Evolutionary conservation across 208 protist genomes (phyloP).

Genomic region (Endotrypanum monterogeii): DNA sequence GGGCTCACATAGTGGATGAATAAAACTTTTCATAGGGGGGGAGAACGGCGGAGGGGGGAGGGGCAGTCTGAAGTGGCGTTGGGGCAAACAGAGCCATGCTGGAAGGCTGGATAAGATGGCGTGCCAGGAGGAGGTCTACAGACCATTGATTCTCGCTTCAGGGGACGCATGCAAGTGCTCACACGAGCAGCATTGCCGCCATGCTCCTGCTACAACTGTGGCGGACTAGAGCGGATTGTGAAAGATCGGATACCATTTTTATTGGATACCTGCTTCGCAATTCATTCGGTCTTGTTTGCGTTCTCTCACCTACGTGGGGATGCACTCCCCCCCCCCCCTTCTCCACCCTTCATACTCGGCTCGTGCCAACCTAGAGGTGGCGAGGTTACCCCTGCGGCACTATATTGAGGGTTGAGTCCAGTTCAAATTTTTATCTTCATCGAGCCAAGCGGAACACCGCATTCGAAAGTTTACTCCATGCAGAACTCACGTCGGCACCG

Average conservation of each 20-base stretch:
- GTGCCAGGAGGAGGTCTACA: background rate
- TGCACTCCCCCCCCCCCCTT: too few relatives aligned
- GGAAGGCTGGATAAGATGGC: background rate
- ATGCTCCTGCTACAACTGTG: background rate
- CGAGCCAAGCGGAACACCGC: background rate
- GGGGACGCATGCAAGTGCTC: background rate
- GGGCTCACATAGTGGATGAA: too few relatives aligned
- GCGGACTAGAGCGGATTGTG: background rate
- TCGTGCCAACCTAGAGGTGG: background rate
- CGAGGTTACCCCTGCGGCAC: background rate
- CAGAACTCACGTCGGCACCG: slow-evolving; percentile 3
- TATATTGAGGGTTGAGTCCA: background rate
- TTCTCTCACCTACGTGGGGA: background rate
- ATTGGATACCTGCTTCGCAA: background rate
- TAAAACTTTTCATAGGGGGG: too few relatives aligned
- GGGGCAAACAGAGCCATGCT: background rate
- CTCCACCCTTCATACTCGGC: background rate
- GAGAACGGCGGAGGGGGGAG: background rate
- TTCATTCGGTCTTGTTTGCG: background rate
- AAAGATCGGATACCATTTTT: background rate
- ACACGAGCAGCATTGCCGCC: background rate
- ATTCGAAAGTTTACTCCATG: slow-evolving; percentile 17
- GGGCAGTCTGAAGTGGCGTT: background rate
- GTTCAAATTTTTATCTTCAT: background rate
- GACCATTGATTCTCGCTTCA: background rate